Base-by-base conservation (phyloP, 495 filamentous ascomycete genomes). In the Aspergillus affinis region DNA sequence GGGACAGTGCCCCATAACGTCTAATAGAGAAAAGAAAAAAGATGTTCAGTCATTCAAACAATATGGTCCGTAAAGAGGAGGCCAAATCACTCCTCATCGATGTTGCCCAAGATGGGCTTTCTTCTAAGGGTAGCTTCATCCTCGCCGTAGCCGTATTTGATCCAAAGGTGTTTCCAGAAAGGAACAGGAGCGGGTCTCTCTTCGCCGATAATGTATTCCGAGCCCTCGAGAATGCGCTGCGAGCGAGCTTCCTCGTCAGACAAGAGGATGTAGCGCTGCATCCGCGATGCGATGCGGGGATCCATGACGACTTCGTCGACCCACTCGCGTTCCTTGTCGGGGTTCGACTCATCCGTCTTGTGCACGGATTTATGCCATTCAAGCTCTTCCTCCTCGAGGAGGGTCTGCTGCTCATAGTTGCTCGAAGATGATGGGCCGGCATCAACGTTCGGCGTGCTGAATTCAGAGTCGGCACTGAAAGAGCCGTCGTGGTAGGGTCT, bases 311-410 rank as follows among this genome's bases (percentile, higher is more conserved):
- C 75, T 18, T 86, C 83, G 57, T 90, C 88, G 4, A 90, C 72
- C 90, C 89, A 96, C 21, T 90, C 86, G 63, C 84, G 82, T 72
- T 88, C 90, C 61, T 75, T 71, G 45, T 80, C 74, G 13, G 65
- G 61, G 58, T 69, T 65, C 21, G 67, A 63, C 36, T 84, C 82
- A 41, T 81, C 78, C 17, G 82, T 83, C 70, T 89, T 88, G 74
- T 87, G 86, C 7, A 88, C 86, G 3, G 79, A 82, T 72, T 97
- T 97, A 65, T 87, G 83, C 94, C 95, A 98, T 65, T 96, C 88
- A 48, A 73, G 75, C 72, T 98, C 94, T 75, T 96, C 95, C 57
- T 85, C 73, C 27, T 78, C 75, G 18, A 97, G 81, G n/a, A 84
- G 77, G n/a, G 70, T 73, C 59, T 89, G 81, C 66, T 92, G 90